Percentiles rank a stretch among this genome's conserved stretches.
These are phyloP conservation scores for Colletotrichum theobromicola DNA, from an alignment of 2,329 filamentous ascomycete species.

Conservation along the genomic window DNA sequence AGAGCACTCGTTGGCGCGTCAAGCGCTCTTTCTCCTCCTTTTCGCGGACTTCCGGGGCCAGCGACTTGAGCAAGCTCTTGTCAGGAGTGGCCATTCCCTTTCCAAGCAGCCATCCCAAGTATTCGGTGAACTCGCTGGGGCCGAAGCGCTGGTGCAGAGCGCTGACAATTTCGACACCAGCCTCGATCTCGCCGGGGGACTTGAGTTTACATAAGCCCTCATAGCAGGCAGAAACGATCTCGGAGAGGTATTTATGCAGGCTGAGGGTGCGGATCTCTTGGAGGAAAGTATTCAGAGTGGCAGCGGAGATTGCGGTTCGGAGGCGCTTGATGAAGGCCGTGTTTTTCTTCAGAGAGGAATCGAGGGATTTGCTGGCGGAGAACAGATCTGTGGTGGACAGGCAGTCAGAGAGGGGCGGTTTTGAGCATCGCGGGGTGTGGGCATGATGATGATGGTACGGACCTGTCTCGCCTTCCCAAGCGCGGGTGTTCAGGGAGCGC, in stretches of 20 bases:
- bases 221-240: slow-evolving; percentile 95
- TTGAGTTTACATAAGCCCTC: slow-evolving; percentile 94
- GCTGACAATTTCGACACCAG: slow-evolving; percentile 90
- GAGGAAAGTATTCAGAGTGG: slow-evolving; percentile 82
- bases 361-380: slow-evolving; percentile 77
- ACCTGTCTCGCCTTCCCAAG: slow-evolving; percentile 92
- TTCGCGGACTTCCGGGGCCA: slow-evolving; percentile 83
- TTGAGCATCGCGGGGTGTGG: slow-evolving; percentile 13
- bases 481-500: slow-evolving; percentile 83
- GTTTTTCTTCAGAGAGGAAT: slow-evolving; percentile 97
- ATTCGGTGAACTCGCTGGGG: slow-evolving; percentile 86
- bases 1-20: slow-evolving; percentile 80
- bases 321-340: slow-evolving; percentile 97
- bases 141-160: slow-evolving; percentile 97
- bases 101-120: slow-evolving; percentile 90
- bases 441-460: slow-evolving; percentile 26
- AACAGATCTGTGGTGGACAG: slow-evolving; percentile 69
- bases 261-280: slow-evolving; percentile 90
- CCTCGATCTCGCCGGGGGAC: slow-evolving; percentile 87
- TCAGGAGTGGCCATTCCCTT: slow-evolving; percentile 92
- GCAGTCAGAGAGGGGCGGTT: slow-evolving; percentile 6
- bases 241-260: slow-evolving; percentile 94
- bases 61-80: slow-evolving; percentile 78
- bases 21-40: slow-evolving; percentile 96
- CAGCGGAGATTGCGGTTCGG: slow-evolving; percentile 83